Conservation (phyloP, 768 basidiomycete species). For the Calocybe gangraenosa region DNA sequence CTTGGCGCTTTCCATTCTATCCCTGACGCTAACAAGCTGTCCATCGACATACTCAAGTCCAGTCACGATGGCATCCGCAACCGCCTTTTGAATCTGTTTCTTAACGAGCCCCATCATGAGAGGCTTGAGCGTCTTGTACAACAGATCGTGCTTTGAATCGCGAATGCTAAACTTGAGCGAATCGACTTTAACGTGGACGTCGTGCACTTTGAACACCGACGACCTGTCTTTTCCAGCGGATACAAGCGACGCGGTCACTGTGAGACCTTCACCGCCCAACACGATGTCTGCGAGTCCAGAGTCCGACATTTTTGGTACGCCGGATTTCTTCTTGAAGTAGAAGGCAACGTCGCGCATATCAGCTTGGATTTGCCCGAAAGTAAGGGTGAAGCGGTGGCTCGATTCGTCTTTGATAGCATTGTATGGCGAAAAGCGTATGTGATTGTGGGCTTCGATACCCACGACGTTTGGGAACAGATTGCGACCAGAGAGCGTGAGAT, state of each 20-base stretch:
- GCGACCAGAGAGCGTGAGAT: conserved; percentile 80
- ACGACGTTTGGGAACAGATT: conserved; percentile 87
- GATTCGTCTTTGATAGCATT: conserved; percentile 47
- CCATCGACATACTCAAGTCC: conserved; percentile 87
- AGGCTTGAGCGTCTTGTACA: conserved; percentile 82
- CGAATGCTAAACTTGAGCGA: conserved; percentile 87
- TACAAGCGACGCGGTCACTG: conserved; percentile 59
- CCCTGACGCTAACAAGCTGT: conserved; percentile 85
- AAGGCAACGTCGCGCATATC: conserved; percentile 94
- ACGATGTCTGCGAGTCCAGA: conserved; percentile 83
- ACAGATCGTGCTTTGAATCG: conserved; percentile 83
- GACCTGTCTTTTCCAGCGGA: conserved; percentile 57
- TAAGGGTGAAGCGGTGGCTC: conserved; percentile 71
- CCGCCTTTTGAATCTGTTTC: conserved; percentile 53
- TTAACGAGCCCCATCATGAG: conserved; percentile 83
- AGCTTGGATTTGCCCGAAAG: conserved; percentile 82
- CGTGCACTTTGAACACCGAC: conserved; percentile 70
- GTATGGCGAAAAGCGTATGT: conserved; percentile 83
- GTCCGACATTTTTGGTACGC: conserved; percentile 76
- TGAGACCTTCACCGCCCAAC: conserved; percentile 80
- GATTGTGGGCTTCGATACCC: conserved; percentile 74
- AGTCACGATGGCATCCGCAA: conserved; percentile 66
- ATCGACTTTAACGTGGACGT: conserved; percentile 78
- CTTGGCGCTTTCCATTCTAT: conserved; percentile 64
- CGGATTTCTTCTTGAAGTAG: conserved; percentile 83